A percentile compares a stretch with the other conserved stretches of the same genome.
These are phyloP conservation scores for Wallacemonas sp. DNA, from an alignment of 208 protist genomes.

Conservation along the genomic window DNA sequence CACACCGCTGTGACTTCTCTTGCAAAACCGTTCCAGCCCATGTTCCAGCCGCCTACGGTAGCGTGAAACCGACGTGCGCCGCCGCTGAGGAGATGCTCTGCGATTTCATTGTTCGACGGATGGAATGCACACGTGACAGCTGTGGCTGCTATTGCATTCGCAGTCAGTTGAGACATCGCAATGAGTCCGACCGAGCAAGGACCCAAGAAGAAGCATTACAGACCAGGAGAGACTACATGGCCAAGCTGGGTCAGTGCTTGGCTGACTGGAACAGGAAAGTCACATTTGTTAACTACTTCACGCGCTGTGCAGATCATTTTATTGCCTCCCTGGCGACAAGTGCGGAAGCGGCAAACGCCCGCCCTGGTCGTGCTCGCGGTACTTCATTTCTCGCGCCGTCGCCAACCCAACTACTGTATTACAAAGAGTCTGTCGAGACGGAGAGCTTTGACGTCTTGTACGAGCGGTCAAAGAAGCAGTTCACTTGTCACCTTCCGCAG, in stretches of 20 bases:
- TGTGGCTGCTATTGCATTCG: not conserved
- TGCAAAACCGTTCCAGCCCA: not conserved
- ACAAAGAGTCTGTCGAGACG: not conserved
- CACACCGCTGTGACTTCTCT: not conserved
- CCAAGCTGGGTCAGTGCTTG: not conserved
- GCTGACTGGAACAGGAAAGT: not conserved
- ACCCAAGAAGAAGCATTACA: not conserved
- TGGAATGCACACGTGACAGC: not conserved
- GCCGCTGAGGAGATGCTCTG: not conserved
- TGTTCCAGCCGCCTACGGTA: not conserved
- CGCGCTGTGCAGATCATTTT: not conserved
- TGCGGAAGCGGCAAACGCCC: not conserved
- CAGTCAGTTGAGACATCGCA: not conserved
- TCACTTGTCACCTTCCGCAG: not conserved
- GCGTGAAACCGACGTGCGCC: not conserved
- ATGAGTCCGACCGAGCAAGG: not conserved
- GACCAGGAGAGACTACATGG: not conserved
- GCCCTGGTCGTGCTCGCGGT: not conserved
- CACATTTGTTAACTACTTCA: not conserved
- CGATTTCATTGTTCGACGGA: not conserved
- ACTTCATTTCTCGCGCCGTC: not conserved
- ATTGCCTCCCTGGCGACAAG: not conserved
- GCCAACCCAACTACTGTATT: not conserved
- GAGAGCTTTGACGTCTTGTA: not conserved
- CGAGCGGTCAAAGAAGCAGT: not conserved